Base-by-base conservation (phyloP, 352 stramenopile species). In the Blastocystis sp. region DNA sequence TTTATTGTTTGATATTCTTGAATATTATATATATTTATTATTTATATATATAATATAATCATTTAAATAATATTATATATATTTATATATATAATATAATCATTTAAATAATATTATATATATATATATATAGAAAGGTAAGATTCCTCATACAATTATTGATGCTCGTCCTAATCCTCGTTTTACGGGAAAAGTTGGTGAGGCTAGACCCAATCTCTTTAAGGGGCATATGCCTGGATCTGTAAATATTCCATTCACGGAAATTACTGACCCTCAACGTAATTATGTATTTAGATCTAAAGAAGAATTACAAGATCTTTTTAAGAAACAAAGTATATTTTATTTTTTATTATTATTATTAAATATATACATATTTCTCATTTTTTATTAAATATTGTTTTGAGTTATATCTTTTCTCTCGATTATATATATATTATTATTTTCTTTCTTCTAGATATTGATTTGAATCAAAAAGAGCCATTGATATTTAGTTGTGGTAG, bases 151-250 rank as follows among this genome's bases (percentile, higher is more conserved):
- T 23, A 62, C 52, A 1, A 42, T 62, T 2, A 36, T 62, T 28
- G 52, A 62, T 2, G 18, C 52, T 13, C 52, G 52, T 52, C 52
- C 52, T 2, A 48, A 62, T 30, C 27, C 27, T 1, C 52, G 52
- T 21, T 62, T 49, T 27, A 42, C 48, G 24, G 52, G 52, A 31
- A 28, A 25, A 21, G 52, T 62, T n/a, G 39, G 39, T 11, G 52
- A 62, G 23, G 13, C 52, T 24, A 39, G 52, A 30, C 52, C 52
- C 0, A 42, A 42, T 27, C 36, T 62, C 27, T 54, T 42, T 6
- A 43, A 25, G n/a, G 52, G 52, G 19, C 52, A 62, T 23, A 62
- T 62, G 52, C 52, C 52, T 5, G 52, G 52, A 46, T 54, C 39
- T 19, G 11, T 16, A 5, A 62, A 34, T 25, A 49, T 62, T 36